Conservation (phyloP, 2,329 filamentous ascomycete genomes). For the Hypoxylon sp. region DNA sequence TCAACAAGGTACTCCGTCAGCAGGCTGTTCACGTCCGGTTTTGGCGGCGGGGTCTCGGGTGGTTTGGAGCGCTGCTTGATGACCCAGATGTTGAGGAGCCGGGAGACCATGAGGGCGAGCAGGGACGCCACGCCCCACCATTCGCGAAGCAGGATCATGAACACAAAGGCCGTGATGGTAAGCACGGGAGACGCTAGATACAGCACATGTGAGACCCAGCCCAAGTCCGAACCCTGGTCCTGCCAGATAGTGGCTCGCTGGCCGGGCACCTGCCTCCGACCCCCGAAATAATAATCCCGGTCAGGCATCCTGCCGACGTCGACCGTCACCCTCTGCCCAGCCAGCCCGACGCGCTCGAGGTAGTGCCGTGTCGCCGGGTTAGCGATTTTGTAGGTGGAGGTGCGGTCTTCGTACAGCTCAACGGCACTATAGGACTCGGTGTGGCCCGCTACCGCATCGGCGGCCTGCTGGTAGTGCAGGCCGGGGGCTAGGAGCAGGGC, state of each 20-base stretch:
- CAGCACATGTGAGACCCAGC: constrained; percentile 62
- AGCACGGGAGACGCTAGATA: constrained; percentile 63
- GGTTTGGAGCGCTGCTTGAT: constrained; percentile 63
- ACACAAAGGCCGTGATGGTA: constrained; percentile 58
- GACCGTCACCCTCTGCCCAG: constrained; percentile 68
- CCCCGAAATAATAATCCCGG: constrained; percentile 44
- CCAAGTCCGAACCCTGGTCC: constrained; percentile 54
- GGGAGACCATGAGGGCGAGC: constrained; percentile 63
- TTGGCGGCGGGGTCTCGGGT: constrained; percentile 27
- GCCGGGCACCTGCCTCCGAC: constrained; percentile 43
- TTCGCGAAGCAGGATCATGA: constrained; percentile 62
- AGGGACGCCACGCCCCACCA: constrained; percentile 66
- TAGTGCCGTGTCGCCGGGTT: constrained; percentile 68
- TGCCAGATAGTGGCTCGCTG: constrained; percentile 50
- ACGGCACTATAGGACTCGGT: constrained; percentile 57
- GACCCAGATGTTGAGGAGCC: constrained; percentile 67
- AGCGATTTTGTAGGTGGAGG: constrained; percentile 55
- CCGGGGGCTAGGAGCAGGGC: constrained; percentile 70
- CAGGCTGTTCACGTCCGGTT: constrained; percentile 42
- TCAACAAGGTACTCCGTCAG: constrained; percentile 64
- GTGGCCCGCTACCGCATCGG: constrained; percentile 62
- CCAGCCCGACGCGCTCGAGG: constrained; percentile 66
- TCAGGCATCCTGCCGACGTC: constrained; percentile 68
- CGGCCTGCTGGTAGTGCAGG: constrained; percentile 70
- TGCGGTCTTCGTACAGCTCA: constrained; percentile 51